These are phyloP conservation scores for Capsella rubella DNA, from an alignment of 441 rosid genomes.

Conservation along the genomic window DNA sequence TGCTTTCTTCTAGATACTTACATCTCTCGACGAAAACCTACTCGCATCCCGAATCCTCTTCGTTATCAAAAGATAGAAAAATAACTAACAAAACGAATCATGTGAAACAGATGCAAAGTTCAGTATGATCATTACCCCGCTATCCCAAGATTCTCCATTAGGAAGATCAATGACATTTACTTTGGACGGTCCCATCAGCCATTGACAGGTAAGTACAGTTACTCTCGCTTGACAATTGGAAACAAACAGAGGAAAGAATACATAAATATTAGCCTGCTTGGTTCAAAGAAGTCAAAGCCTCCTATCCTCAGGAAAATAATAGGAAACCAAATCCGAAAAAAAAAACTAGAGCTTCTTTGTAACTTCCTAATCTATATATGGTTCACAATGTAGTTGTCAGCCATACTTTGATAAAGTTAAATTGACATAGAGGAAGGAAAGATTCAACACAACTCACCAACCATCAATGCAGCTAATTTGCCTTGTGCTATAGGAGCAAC, in stretches of 20 bases:
- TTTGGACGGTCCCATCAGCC: constrained; percentile 85
- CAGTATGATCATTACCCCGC: constrained; percentile 61
- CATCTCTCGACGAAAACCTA: constrained; percentile 92
- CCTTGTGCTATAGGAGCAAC: constrained; percentile 76
- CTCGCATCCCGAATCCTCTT: constrained; percentile 26
- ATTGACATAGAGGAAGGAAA: constrained; percentile 10
- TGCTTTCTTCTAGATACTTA: constrained; percentile 88
- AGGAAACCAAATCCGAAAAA: neutral
- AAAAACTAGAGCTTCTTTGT: neutral
- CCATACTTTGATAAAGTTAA: neutral
- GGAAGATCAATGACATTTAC: constrained; percentile 75
- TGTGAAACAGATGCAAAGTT: neutral
- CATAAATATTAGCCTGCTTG: neutral
- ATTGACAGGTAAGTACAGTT: constrained; percentile 82
- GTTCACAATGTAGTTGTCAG: constrained; percentile 7
- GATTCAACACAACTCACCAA: constrained; percentile 63
- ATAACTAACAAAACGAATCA: neutral
- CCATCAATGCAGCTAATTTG: constrained; percentile 77
- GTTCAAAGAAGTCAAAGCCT: neutral
- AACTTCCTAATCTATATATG: neutral
- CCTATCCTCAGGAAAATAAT: neutral
- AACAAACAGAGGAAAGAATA: neutral
- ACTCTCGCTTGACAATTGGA: constrained; percentile 69
- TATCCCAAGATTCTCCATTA: constrained; percentile 69
- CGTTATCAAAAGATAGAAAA: constrained; percentile 3